Conservation (phyloP, 495 filamentous ascomycete species). For the Daldinia childiae region DNA sequence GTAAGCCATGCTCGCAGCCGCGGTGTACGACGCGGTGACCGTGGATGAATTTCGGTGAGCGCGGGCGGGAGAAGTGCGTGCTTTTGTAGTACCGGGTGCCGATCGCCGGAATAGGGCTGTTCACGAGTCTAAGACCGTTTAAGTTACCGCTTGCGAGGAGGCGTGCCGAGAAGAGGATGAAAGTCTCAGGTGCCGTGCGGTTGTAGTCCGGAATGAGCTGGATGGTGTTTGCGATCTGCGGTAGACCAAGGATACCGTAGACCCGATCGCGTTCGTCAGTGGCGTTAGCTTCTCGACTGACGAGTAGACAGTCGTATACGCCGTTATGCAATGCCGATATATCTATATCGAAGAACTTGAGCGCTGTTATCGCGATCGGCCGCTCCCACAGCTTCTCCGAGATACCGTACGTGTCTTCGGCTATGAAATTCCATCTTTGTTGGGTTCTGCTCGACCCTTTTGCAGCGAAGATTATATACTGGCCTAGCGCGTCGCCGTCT, state of each 20-base stretch:
- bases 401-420: constrained; percentile 17
- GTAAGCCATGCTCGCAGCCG: constrained; percentile 26
- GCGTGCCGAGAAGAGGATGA: constrained; percentile 23
- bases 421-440: constrained; percentile 10
- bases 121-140: constrained; percentile 30
- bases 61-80: constrained; percentile 26
- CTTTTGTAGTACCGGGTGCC: constrained; percentile 28
- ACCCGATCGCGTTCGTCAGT: constrained; percentile 38
- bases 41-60: constrained; percentile 25
- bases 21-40: constrained; percentile 20
- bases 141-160: constrained; percentile 27
- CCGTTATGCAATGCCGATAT: constrained; percentile 7
- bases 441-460: not conserved
- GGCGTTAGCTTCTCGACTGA: constrained; percentile 34
- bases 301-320: constrained; percentile 23
- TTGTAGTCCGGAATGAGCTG: constrained; percentile 31
- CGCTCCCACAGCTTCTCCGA: constrained; percentile 31
- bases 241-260: constrained; percentile 36
- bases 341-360: constrained; percentile 14
- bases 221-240: constrained; percentile 15
- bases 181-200: constrained; percentile 25
- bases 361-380: constrained; percentile 16
- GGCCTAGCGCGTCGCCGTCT: not conserved
- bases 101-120: constrained; percentile 11
- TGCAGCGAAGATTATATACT: not conserved